These are phyloP conservation scores for Circinella minor DNA, from an alignment of 371 early-diverging fungal genomes.

Conservation along the genomic window DNA sequence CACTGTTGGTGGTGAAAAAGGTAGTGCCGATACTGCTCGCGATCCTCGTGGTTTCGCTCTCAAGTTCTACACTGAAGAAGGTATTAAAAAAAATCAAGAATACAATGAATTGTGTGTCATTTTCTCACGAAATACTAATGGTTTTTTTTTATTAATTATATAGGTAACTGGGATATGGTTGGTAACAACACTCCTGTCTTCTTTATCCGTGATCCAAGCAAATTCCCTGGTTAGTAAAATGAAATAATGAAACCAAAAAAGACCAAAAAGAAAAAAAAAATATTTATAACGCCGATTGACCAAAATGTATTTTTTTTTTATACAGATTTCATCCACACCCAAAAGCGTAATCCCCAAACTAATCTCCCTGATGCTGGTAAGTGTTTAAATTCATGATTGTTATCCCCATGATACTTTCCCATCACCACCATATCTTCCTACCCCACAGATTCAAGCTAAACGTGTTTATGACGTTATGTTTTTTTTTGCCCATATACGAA, in stretches of 20 bases:
- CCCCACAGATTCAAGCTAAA: too few species aligned
- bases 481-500: conserved; percentile 9
- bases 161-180: conserved; percentile 80
- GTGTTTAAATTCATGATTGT: not conserved
- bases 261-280: too few species aligned
- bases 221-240: conserved; percentile 62
- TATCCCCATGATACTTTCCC: too few species aligned
- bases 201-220: conserved; percentile 77
- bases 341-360: conserved; percentile 80
- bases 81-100: not conserved
- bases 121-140: not conserved
- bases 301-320: not conserved
- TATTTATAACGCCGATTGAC: conserved; percentile 5
- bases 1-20: conserved; percentile 81
- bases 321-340: conserved; percentile 80
- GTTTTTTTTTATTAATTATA: conserved; percentile 14
- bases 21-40: conserved; percentile 76
- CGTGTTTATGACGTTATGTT: too few species aligned
- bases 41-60: conserved; percentile 83
- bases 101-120: not conserved
- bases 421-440: too few species aligned
- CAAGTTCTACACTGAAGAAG: conserved; percentile 80
- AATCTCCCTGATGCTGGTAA: conserved; percentile 37
- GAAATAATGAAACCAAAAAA: not conserved
- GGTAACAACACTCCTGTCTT: conserved; percentile 76